Conservation (phyloP, 768 basidiomycete genomes). For the Collybia sordida region DNA sequence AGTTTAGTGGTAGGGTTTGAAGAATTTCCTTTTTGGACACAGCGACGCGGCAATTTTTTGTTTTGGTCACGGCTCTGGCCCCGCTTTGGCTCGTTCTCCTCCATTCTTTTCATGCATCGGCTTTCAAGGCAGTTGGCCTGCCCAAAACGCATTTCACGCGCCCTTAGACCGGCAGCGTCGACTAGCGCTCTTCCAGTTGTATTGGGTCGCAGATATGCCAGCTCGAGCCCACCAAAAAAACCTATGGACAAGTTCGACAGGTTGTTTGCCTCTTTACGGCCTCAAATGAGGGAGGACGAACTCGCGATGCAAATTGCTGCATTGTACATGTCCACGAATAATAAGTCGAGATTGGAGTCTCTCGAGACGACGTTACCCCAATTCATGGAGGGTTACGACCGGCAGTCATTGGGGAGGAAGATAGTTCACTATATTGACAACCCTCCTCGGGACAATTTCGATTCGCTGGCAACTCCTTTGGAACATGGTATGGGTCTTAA, state of each 20-base stretch:
- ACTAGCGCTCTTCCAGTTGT: neutral
- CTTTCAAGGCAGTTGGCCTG: constrained; percentile 17
- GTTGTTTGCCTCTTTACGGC: constrained; percentile 17
- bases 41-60: neutral
- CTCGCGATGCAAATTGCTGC: constrained; percentile 19
- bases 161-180: constrained; percentile 17
- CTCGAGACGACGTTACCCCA: constrained; percentile 4
- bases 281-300: constrained; percentile 17
- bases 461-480: constrained; percentile 3
- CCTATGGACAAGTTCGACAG: constrained; percentile 16
- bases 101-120: constrained; percentile 17
- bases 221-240: constrained; percentile 5
- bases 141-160: constrained; percentile 23
- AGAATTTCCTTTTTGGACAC: neutral
- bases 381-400: neutral
- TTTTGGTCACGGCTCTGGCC: neutral
- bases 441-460: constrained; percentile 12
- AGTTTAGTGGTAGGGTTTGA: too few species aligned
- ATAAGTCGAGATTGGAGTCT: neutral
- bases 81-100: neutral
- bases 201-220: constrained; percentile 14
- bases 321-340: constrained; percentile 13
- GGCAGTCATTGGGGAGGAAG: constrained; percentile 4
- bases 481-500: constrained; percentile 1
- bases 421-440: constrained; percentile 9